Conservation (phyloP, 106 monocot species). For the Platanthera guangdongensis region DNA sequence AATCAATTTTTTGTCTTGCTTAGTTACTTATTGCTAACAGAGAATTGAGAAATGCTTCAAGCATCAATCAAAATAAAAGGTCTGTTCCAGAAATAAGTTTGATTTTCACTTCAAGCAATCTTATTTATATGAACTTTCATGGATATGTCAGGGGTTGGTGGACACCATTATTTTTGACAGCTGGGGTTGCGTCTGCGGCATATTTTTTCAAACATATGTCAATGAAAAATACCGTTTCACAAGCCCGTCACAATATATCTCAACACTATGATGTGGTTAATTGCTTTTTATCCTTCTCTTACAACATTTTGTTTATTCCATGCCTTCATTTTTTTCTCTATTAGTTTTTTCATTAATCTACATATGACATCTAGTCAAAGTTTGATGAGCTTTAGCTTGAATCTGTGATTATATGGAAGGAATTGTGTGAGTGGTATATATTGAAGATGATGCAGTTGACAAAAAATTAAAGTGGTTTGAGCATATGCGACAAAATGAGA, state of each 20-base stretch:
- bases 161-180: constrained; percentile 75
- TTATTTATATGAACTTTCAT: background rate
- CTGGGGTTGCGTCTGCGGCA: constrained; percentile 58
- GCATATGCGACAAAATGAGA: too few species aligned
- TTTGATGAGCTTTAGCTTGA: too few species aligned
- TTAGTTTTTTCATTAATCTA: background rate
- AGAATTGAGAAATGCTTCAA: constrained; percentile 33
- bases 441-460: too few species aligned
- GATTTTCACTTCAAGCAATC: background rate
- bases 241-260: constrained; percentile 82
- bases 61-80: constrained; percentile 25
- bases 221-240: constrained; percentile 61
- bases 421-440: too few species aligned
- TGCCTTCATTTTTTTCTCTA: background rate
- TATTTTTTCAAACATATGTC: constrained; percentile 74
- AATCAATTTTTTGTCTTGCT: constrained; percentile 2
- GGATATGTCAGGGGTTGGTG: constrained; percentile 69
- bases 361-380: background rate
- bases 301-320: background rate
- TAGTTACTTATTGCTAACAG: constrained; percentile 86
- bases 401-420: too few species aligned
- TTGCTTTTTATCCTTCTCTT: background rate
- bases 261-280: constrained; percentile 90
- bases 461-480: too few species aligned
- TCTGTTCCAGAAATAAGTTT: constrained; percentile 1